Evolutionary conservation across 2,329 filamentous ascomycete species (phyloP).

Genomic region (Zalaria obscura): DNA sequence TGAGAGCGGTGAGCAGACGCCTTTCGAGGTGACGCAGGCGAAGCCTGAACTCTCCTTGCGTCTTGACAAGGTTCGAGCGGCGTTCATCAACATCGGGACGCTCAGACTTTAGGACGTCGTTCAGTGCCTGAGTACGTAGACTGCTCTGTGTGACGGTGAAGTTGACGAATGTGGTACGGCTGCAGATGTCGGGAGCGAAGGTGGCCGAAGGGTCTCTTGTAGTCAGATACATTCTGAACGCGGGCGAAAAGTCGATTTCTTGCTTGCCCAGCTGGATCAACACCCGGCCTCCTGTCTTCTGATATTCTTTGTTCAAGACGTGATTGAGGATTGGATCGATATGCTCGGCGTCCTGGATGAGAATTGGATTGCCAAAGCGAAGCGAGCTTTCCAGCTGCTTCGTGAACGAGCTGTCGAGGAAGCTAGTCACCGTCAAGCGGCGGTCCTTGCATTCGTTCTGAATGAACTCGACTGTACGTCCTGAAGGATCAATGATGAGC

Average conservation of each 20-base stretch:
- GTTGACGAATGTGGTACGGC: slow-evolving; percentile 96
- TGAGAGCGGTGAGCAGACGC: slow-evolving; percentile 81
- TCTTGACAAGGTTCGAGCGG: slow-evolving; percentile 92
- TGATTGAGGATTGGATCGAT: slow-evolving; percentile 95
- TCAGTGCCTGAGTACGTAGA: slow-evolving; percentile 92
- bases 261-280: slow-evolving; percentile 97
- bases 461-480: slow-evolving; percentile 85
- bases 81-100: slow-evolving; percentile 93
- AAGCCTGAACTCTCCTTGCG: slow-evolving; percentile 98
- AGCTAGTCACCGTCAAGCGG: slow-evolving; percentile 90
- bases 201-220: slow-evolving; percentile 91
- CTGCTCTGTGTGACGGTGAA: slow-evolving; percentile 99
- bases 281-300: slow-evolving; percentile 93
- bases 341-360: slow-evolving; percentile 97
- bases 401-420: slow-evolving; percentile 93
- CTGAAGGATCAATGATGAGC: slow-evolving; percentile 94
- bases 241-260: slow-evolving; percentile 96
- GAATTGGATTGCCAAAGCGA: slow-evolving; percentile 93
- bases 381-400: slow-evolving; percentile 96
- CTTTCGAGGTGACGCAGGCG: slow-evolving; percentile 93
- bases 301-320: slow-evolving; percentile 98
- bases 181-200: slow-evolving; percentile 94
- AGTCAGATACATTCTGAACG: slow-evolving; percentile 89
- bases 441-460: slow-evolving; percentile 90
- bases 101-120: slow-evolving; percentile 94